Conservation (phyloP, 192 early-diverging fungal genomes). For the Coemansia sp. region DNA sequence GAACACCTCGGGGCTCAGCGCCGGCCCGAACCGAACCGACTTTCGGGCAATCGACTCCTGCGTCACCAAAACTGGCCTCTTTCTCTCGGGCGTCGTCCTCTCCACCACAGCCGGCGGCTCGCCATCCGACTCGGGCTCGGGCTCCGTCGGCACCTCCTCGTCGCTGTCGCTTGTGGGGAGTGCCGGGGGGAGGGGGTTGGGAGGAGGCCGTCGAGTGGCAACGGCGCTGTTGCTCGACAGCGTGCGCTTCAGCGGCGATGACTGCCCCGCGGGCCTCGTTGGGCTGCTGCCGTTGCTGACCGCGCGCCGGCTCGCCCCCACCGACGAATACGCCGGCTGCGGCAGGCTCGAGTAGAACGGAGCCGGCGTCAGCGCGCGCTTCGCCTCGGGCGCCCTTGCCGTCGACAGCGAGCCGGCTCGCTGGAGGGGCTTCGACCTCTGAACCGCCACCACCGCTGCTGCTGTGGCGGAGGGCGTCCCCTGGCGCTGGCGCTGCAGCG, state of each 20-base stretch:
- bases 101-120: background rate
- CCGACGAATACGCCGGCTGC: background rate
- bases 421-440: background rate
- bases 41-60: slow-evolving; percentile 20
- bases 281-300: background rate
- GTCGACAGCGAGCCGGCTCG: background rate
- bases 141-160: slow-evolving; percentile 34
- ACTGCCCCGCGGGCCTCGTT: background rate
- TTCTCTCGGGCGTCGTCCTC: background rate
- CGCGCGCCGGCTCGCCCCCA: background rate
- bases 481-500: slow-evolving; percentile 11
- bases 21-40: slow-evolving; percentile 57
- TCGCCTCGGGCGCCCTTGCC: background rate
- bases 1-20: slow-evolving; percentile 62
- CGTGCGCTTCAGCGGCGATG: slow-evolving; percentile 42
- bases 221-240: slow-evolving; percentile 14
- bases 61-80: background rate
- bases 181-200: background rate
- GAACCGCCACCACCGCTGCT: background rate
- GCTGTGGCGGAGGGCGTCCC: background rate
- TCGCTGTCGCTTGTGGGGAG: background rate
- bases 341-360: slow-evolving; percentile 16
- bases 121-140: slow-evolving; percentile 19
- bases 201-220: background rate
- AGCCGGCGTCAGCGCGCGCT: slow-evolving; percentile 1